phyloP scores from a whole-genome alignment of 768 basidiomycete species.

The Auriculariales sp. region DNA sequence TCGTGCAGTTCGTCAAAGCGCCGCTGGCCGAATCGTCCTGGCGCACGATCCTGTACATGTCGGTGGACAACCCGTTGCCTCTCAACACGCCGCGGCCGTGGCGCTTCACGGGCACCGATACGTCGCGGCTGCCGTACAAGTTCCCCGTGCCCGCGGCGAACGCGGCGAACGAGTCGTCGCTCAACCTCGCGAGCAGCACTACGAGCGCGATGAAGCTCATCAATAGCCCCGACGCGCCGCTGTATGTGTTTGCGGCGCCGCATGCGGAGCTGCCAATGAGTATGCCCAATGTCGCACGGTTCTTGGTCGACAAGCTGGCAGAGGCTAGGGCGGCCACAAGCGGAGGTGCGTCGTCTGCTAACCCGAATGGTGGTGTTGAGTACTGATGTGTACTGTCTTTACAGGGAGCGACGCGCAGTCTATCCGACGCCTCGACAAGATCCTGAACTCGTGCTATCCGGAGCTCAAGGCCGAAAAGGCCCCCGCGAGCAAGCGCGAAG shows the following conservation, averaged over 20 bases:
- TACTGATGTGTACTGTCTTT: too few relatives aligned
- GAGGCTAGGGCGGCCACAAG: slow-evolving; percentile 45
- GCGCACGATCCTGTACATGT: slow-evolving; percentile 66
- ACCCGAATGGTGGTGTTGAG: too few relatives aligned
- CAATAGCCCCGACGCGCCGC: neutral
- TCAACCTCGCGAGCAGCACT: too few relatives aligned
- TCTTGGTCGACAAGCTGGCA: slow-evolving; percentile 56
- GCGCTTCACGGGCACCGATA: slow-evolving; percentile 42
- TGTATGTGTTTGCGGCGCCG: slow-evolving; percentile 21
- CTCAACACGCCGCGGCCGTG: slow-evolving; percentile 24
- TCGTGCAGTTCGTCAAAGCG: slow-evolving; percentile 70
- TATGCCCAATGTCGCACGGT: slow-evolving; percentile 63
- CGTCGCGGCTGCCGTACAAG: slow-evolving; percentile 46
- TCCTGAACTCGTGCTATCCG: slow-evolving; percentile 54
- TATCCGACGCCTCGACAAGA: slow-evolving; percentile 51
- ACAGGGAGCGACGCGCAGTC: too few relatives aligned
- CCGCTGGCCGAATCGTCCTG: slow-evolving; percentile 46
- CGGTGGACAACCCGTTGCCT: slow-evolving; percentile 54
- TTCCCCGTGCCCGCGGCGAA: slow-evolving; percentile 31
- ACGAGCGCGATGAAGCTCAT: too few relatives aligned
- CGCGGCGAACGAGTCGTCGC: neutral
- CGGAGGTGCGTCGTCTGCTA: slow-evolving; percentile 39
- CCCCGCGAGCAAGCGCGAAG: slow-evolving; percentile 27
- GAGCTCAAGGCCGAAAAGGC: slow-evolving; percentile 21
- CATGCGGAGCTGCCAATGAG: slow-evolving; percentile 59